These are phyloP conservation scores for Candida arabinofermentans DNA, from an alignment of 805 yeast species.

Conservation along the genomic window DNA sequence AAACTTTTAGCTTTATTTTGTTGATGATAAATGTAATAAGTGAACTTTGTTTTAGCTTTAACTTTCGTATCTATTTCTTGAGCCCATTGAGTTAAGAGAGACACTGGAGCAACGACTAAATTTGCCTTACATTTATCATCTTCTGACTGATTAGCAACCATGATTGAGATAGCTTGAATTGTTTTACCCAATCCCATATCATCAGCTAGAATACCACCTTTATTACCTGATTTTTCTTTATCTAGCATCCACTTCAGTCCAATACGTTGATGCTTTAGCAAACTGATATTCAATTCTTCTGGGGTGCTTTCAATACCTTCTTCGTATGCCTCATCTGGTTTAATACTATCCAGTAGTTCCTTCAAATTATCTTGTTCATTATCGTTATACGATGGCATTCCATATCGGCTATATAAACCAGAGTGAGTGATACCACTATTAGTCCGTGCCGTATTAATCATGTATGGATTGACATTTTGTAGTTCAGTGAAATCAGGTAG, in stretches of 20 bases:
- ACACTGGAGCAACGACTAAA: constrained; percentile 86
- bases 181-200: constrained; percentile 86
- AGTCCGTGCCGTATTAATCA: no score
- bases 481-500: no score
- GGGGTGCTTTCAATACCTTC: constrained; percentile 65
- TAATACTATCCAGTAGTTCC: constrained; percentile 46
- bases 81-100: constrained; percentile 82
- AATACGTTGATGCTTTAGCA: constrained; percentile 64
- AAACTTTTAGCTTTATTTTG: constrained; percentile 40
- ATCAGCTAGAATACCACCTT: constrained; percentile 74
- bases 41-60: constrained; percentile 39
- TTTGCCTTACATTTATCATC: constrained; percentile 45
- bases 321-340: constrained; percentile 44
- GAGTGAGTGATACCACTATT: no score
- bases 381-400: background rate
- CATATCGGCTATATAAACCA: background rate
- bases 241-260: constrained; percentile 80
- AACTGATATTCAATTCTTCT: constrained; percentile 44
- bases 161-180: constrained; percentile 60
- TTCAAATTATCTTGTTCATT: constrained; percentile 25
- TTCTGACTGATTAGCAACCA: constrained; percentile 40
- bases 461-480: no score
- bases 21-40: constrained; percentile 59
- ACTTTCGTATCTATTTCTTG: constrained; percentile 68
- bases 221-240: constrained; percentile 56